Base-by-base conservation (phyloP, 805 yeast species). In the Saccharomycopsis synnaedendra region DNA sequence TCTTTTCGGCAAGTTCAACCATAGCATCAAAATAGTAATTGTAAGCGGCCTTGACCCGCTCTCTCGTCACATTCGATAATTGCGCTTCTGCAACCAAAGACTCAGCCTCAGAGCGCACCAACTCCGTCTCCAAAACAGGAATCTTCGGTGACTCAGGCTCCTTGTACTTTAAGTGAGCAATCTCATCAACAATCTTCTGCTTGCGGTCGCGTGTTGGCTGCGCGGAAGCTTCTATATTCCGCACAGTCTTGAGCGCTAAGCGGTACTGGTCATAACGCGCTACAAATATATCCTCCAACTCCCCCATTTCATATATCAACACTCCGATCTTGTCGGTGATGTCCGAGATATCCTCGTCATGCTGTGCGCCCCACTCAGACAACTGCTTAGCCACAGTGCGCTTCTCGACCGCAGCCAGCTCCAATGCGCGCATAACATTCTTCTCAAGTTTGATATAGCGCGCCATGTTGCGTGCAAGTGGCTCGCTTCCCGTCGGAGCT, bases 51-150 rank as follows among this genome's bases (percentile, higher is more conserved):
- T 93, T 93, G 65, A 90, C 76, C 75, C 89, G 89, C 72, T 89
- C 97, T 70, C 98, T 85, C 60, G 97, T 90, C 70, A 93, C 90
- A 74, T 90, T 90, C 55, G 96, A 86, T 65, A 90, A 80, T 75
- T 90, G 98, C 51, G 97, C 97, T 75, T 90, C 98, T 52, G 98
- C 98, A 60, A 90, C 98, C 60, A 90, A 80, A 45, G 96, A 87
- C 73, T 93, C 97, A 57, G 97, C 97, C 75, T 90, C 98, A 45
- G 97, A 97, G 70, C 98, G 82, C 57, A 93, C 97, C 65, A 93
- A 78, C 72, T 93, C 97, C 74, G 93, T 97, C 76, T 90, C 98
- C 67, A 90, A 79, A 47, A 89, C 90, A 56, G 85, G 81, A 57
- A 90, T 85, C 76, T 90, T 90, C 66, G 96, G 94, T 47, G 96